Evolutionary conservation across 495 filamentous ascomycete genomes (phyloP), one percentile per base, ranked within the genome.

Genomic region (Hypomontagnella monticulosa): DNA sequence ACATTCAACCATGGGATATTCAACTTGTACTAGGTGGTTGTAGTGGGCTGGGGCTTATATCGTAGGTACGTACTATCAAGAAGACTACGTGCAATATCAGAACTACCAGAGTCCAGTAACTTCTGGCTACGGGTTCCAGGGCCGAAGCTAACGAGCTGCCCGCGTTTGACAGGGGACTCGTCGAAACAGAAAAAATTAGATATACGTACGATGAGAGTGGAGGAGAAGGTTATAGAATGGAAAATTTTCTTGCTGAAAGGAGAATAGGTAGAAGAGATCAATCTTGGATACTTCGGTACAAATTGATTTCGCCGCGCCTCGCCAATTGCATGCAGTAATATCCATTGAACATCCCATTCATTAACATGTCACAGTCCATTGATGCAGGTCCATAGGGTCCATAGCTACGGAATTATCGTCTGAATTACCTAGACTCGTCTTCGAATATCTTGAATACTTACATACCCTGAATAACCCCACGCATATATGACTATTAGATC

Each of bases 71-170:
- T 37, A 32, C 15, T 42, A 12, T 44, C 32, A 3, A 30, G 32
- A 50, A 15, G 15, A 18, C 47, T 18, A 36, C 34, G 16, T 15
- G 18, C 11, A 7, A 16, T 4, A 50, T n/a, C 27, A 4, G 5
- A 27, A 50, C n/a, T 14, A 52, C 57, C 64, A 61, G 10, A 52
- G 33, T 19, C 34, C 38, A 32, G 48, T 63, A 59, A 63, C 58
- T 55, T 63, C 36, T 59, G 49, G 54, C 54, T 59, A 59, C 42
- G 65, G 65, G 36, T 38, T 38, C 36, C 36, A 14, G n/a, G n/a
- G 36, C 36, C 36, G 36, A 38, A 38, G 36, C 10, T 14, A 38
- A 38, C 36, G 36, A 38, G 36, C 3, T 38, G 36, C n/a, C 10
- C n/a, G 36, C n/a, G 11, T 36, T n/a, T n/a, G n/a, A n/a, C n/a